These are phyloP conservation scores for Colletotrichum camelliae DNA, from an alignment of 2,329 filamentous ascomycete genomes.

Conservation along the genomic window DNA sequence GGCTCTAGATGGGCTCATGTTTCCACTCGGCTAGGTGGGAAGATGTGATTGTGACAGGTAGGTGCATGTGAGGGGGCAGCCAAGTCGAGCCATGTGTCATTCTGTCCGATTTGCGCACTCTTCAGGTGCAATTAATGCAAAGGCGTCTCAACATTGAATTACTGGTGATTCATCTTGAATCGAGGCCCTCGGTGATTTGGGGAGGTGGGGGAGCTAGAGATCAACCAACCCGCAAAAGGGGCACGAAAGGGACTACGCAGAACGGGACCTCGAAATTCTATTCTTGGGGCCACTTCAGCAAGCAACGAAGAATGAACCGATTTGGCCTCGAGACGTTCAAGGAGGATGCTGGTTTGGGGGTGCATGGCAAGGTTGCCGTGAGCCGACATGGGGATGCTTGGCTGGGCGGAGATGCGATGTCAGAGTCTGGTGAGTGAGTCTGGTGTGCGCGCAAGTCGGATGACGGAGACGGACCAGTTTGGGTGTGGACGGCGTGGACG, in stretches of 20 bases:
- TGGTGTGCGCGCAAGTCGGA: background rate
- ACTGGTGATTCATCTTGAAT: background rate
- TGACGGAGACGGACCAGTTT: background rate
- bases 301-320: background rate
- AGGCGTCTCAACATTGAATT: background rate
- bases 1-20: background rate
- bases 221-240: background rate
- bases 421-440: background rate
- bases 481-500: background rate
- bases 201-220: background rate
- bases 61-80: background rate
- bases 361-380: background rate
- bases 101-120: background rate
- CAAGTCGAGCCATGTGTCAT: background rate
- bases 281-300: background rate
- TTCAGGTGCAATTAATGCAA: background rate
- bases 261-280: background rate
- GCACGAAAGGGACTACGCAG: background rate
- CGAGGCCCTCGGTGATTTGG: background rate
- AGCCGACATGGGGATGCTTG: constrained; percentile 11
- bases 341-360: background rate
- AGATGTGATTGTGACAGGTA: background rate
- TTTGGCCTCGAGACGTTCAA: background rate
- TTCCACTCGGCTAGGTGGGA: background rate
- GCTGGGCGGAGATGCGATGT: background rate